Percentiles rank a stretch among this genome's conserved stretches.
Evolutionary conservation across 1,284 basidiomycete genomes (phyloP).

Genomic region (Moniliella sp.): DNA sequence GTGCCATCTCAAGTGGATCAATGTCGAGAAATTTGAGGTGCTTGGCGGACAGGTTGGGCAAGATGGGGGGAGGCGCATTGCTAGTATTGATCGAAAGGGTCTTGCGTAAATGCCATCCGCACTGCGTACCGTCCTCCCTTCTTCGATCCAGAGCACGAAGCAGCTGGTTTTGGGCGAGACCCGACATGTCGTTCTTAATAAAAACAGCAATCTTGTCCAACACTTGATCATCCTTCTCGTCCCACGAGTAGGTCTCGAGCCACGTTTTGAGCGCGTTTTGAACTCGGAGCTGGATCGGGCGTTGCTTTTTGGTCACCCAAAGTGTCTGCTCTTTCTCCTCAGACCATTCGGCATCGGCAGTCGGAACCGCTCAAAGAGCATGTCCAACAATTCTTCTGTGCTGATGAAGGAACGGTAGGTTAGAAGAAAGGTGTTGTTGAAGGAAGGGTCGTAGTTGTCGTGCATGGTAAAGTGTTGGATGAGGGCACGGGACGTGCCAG

Average conservation of each 20-base stretch:
- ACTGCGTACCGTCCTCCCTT: conserved; percentile 16
- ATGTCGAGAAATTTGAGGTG: conserved; percentile 56
- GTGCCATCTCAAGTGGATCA: conserved; percentile 69
- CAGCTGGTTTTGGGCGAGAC: conserved; percentile 23
- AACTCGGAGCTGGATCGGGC: conserved; percentile 46
- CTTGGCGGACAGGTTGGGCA: too few species aligned
- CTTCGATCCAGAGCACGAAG: conserved; percentile 32
- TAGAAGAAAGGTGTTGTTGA: conserved; percentile 78
- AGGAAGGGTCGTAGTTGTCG: conserved; percentile 45
- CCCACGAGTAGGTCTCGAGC: conserved; percentile 35
- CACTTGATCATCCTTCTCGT: conserved; percentile 30
- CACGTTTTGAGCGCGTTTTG: conserved; percentile 36
- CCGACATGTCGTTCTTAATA: conserved; percentile 25
- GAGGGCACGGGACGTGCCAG: conserved; percentile 62
- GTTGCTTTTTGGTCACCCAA: conserved; percentile 73
- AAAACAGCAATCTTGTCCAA: conserved; percentile 31
- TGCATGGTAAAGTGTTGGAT: conserved; percentile 77
- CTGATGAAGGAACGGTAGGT: conserved; percentile 90
- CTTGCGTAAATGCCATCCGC: conserved; percentile 20
- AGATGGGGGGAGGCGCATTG: conserved; percentile 45
- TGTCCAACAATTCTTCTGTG: conserved; percentile 58
- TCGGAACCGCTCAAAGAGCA: conserved; percentile 64
- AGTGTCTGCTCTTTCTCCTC: conserved; percentile 46
- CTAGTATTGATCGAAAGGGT: conserved; percentile 20
- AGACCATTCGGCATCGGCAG: conserved; percentile 56